Evolutionary conservation across 1,284 basidiomycete genomes (phyloP), one percentile per base, ranked within the genome.

Genomic region (Heterobasidion irregulare): DNA sequence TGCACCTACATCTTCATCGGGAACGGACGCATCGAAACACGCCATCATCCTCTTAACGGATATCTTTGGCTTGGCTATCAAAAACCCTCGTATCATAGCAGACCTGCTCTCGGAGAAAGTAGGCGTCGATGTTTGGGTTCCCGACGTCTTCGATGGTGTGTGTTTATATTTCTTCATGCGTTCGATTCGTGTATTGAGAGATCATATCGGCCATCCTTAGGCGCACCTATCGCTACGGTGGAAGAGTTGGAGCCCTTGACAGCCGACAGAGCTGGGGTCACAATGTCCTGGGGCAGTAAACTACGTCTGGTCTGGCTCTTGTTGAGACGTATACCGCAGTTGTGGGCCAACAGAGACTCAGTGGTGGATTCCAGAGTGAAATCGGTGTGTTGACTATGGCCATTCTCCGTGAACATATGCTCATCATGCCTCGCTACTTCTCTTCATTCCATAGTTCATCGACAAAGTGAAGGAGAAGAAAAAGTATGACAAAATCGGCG

Each of bases 1-100:
- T 15, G 70, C 72, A 19, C 63, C 72, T 12, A 54, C 62, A 35
- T 58, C 59, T 33, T 46, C 59, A 34, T 54, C 57, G 6, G 13
- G 48, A 18, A 13, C 36, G 5, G 56, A 54, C 16, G 7, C 36
- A 8, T 53, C 64, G 33, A 65, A 66, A 49, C 56, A 52, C 38
- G 80, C 81, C 7, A 64, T 86, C 36, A 65, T 89, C 13, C 65
- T 83, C 10, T 69, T 84, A 48, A 82, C 79, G 7, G 85, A 89
- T 62, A 75, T 71, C 1, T 86, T 85, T 59, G 82, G 82, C 0
- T 70, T 84, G 9, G 65, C 68, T 0, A 63, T 84, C 18, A 73
- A 74, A 47, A 87, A 86, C 64, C 72, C 72, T 61, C 86, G 83
- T 63, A 71, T 89, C 54, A 70, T 88, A 7, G 84, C 86, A 0